Evolutionary conservation across 2,329 filamentous ascomycete species (phyloP), one percentile per base, ranked within the genome.

Genomic region (Cladorrhinum sp.): DNA sequence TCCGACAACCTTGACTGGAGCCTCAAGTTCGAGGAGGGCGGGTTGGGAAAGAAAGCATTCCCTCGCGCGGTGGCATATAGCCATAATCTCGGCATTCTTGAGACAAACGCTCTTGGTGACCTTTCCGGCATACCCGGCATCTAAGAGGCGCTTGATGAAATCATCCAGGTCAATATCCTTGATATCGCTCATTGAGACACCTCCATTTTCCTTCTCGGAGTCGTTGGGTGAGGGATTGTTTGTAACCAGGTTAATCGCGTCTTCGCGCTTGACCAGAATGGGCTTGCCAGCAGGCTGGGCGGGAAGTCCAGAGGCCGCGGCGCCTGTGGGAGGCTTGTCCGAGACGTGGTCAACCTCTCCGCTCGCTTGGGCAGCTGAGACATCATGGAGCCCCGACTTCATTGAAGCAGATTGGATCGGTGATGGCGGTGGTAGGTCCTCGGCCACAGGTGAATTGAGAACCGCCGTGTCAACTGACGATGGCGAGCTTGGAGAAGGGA

Each of bases 31-130:
- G 60, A 99, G 78, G 23, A 99, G 81, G 1, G 95, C 92, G 3
- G 95, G 95, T 72, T 99, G 95, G 4, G 90, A 92, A 7, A 99
- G 80, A 65, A 99, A 91, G 9, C 94, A 84, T 75, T 99, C 95
- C 61, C 93, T 86, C 2, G 90, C 93, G 59, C 92, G 90, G 64
- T 90, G 86, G 74, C 95, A 99, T 66, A 99, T 94, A 62, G 94
- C 92, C 52, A 88, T 90, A 66, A 99, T 98, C 75, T 99, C 95
- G 42, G 95, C 95, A 73, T 99, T 98, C 80, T 96, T 97, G 63
- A 99, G 81, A 69, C 93, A 97, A 23, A 98, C 94, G 21, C 92
- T 92, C 81, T 99, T 99, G 64, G 95, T 98, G 68, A 97, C 91
- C 76, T 99, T 99, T 66, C 92, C 92, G 50, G 92, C 90, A 73